phyloP scores from a whole-genome alignment of 2,329 filamentous ascomycete species.

The Neocucurbitaria cava region DNA sequence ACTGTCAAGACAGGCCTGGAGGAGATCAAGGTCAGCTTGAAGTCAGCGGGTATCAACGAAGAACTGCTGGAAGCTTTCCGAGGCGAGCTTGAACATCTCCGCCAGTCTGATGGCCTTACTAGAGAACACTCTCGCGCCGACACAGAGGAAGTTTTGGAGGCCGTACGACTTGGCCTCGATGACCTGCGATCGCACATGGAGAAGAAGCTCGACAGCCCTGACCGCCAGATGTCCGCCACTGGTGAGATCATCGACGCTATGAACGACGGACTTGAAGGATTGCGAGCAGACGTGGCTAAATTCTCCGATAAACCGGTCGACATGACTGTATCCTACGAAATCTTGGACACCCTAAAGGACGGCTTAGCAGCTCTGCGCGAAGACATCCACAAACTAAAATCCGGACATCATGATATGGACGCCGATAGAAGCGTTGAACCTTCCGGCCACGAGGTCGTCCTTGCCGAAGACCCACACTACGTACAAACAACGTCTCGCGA shows the following conservation, averaged over 20 bases:
- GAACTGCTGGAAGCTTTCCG: conserved; percentile 62
- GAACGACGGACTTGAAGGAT: conserved; percentile 73
- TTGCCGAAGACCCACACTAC: conserved; percentile 59
- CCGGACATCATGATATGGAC: conserved; percentile 52
- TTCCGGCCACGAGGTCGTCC: conserved; percentile 57
- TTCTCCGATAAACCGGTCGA: conserved; percentile 81
- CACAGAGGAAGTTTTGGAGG: conserved; percentile 58
- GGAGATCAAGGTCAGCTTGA: conserved; percentile 43
- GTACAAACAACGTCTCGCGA: conserved; percentile 50
- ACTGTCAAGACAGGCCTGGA: conserved; percentile 47
- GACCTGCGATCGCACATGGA: conserved; percentile 58
- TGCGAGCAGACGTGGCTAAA: conserved; percentile 77
- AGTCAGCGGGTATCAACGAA: conserved; percentile 47
- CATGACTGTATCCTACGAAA: conserved; percentile 85
- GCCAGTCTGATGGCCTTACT: conserved; percentile 51
- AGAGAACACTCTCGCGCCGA: conserved; percentile 51
- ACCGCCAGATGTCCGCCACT: conserved; percentile 61
- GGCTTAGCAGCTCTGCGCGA: conserved; percentile 76
- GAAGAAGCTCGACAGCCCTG: conserved; percentile 61
- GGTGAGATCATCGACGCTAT: conserved; percentile 67
- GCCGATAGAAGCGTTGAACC: conserved; percentile 53
- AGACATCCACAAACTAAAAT: conserved; percentile 81
- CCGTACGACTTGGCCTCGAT: conserved; percentile 57
- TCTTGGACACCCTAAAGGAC: conserved; percentile 84
- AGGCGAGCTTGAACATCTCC: conserved; percentile 58